Evolutionary conservation across 163 green algal species (phyloP).

Genomic region (Picocystis sp.): DNA sequence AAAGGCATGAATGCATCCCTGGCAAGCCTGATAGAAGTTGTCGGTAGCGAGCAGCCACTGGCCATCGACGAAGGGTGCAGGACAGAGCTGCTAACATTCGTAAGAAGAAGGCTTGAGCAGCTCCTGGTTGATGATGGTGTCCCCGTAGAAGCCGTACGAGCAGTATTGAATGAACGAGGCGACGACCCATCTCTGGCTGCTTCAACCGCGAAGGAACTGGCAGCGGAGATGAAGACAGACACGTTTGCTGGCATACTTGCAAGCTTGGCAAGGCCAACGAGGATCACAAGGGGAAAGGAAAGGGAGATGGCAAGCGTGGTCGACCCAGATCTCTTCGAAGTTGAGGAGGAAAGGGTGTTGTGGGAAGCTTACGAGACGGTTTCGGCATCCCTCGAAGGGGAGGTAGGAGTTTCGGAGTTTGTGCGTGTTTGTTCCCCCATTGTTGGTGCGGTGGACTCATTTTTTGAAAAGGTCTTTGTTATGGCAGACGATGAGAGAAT

Average conservation of each 20-base stretch:
- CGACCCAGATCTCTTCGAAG: conserved; percentile 46
- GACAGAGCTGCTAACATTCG: conserved; percentile 45
- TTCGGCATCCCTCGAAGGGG: conserved; percentile 8
- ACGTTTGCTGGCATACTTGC: conserved; percentile 32
- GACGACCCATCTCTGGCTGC: conserved; percentile 50
- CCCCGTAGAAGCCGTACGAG: conserved; percentile 54
- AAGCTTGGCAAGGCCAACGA: conserved; percentile 52
- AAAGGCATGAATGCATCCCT: conserved; percentile 43
- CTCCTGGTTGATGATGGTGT: conserved; percentile 54
- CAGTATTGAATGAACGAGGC: conserved; percentile 60
- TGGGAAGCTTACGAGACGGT: conserved; percentile 26
- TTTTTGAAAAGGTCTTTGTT: conserved; percentile 94
- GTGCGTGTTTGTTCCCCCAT: conserved; percentile 28
- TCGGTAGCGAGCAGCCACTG: conserved; percentile 45
- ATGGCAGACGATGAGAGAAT: conserved; percentile 80
- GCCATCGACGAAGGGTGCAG: conserved; percentile 17
- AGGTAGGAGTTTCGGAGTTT: conserved; percentile 30
- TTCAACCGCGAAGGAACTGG: conserved; percentile 45
- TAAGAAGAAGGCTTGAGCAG: conserved; percentile 72
- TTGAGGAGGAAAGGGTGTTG: conserved; percentile 50
- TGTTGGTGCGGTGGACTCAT: conserved; percentile 46
- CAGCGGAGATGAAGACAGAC: conserved; percentile 13
- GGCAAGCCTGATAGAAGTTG: conserved; percentile 17
- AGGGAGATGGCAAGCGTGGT: conserved; percentile 32
- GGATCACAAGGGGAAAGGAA: conserved; percentile 73